A percentile compares a stretch with the other conserved stretches of the same genome.
Conservation (phyloP, 768 basidiomycete genomes). For the Boletus reticuloceps region DNA sequence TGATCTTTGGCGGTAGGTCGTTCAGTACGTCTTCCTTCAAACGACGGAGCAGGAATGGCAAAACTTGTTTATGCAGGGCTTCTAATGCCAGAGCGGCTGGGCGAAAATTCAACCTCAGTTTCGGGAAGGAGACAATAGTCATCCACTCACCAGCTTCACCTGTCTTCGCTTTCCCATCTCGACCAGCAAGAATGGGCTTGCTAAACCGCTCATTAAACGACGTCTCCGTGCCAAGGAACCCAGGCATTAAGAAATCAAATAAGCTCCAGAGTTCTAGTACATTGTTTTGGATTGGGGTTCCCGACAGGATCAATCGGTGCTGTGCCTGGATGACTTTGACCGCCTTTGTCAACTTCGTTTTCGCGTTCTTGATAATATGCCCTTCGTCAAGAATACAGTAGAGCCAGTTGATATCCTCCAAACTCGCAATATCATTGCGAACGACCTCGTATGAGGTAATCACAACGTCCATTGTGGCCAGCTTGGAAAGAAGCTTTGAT, state of each 20-base stretch:
- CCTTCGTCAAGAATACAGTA: constrained; percentile 99
- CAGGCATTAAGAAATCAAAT: constrained; percentile 99
- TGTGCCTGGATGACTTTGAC: constrained; percentile 89
- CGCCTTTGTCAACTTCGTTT: constrained; percentile 95
- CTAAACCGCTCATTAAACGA: constrained; percentile 95
- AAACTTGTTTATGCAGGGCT: constrained; percentile 95
- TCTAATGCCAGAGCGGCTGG: constrained; percentile 91
- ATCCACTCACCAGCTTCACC: constrained; percentile 81
- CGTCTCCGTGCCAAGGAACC: constrained; percentile 93
- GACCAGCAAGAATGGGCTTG: constrained; percentile 91
- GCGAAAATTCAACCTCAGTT: constrained; percentile 1
- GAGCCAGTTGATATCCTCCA: constrained; percentile 79
- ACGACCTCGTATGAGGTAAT: constrained; percentile 98
- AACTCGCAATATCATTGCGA: constrained; percentile 82
- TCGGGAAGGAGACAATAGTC: not conserved
- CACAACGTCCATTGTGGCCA: constrained; percentile 81
- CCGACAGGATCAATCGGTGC: constrained; percentile 92
- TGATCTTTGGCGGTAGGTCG: constrained; percentile 98
- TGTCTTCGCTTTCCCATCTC: constrained; percentile 93
- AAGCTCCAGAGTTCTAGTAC: constrained; percentile 97
- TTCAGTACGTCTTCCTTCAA: constrained; percentile 96
- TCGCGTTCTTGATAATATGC: constrained; percentile 98
- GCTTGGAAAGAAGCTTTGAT: constrained; percentile 56
- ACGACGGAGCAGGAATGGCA: constrained; percentile 95
- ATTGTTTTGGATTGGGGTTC: constrained; percentile 99